phyloP scores from a whole-genome alignment of 192 early-diverging fungal species.

The Backusella circina region DNA sequence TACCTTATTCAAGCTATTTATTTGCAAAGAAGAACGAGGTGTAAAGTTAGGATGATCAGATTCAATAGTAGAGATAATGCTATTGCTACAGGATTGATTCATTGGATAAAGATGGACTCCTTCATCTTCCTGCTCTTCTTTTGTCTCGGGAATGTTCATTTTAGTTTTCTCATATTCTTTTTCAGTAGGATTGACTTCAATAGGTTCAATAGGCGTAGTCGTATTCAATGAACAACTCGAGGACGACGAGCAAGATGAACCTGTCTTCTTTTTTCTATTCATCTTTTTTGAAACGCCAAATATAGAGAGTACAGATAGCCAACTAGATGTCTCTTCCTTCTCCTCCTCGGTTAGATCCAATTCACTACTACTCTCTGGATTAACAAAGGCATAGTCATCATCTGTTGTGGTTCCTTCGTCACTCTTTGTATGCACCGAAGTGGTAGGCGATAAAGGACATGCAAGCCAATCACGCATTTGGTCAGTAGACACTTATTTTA shows the following conservation, averaged over 20 bases:
- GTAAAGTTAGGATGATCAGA: neutral
- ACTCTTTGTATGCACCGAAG: neutral
- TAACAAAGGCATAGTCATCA: neutral
- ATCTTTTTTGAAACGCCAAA: neutral
- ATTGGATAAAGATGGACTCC: neutral
- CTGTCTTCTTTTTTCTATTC: neutral
- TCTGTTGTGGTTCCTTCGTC: neutral
- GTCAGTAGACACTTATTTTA: neutral
- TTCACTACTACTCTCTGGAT: neutral
- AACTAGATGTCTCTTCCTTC: neutral
- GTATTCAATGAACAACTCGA: neutral
- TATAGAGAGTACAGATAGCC: neutral
- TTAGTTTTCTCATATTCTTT: neutral
- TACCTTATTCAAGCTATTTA: neutral
- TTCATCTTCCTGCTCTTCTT: neutral
- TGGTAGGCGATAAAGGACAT: neutral
- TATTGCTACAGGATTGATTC: neutral
- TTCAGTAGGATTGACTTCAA: neutral
- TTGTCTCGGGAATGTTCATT: neutral
- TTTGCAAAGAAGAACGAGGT: neutral
- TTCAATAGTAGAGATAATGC: neutral
- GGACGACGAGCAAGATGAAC: neutral
- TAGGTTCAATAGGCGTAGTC: neutral
- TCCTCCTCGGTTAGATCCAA: neutral
- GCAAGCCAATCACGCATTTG: conserved; percentile 21